Evolutionary conservation across 2,329 filamentous ascomycete genomes (phyloP), one percentile per base, ranked within the genome.

Genomic region (Penicillium janthinellum): DNA sequence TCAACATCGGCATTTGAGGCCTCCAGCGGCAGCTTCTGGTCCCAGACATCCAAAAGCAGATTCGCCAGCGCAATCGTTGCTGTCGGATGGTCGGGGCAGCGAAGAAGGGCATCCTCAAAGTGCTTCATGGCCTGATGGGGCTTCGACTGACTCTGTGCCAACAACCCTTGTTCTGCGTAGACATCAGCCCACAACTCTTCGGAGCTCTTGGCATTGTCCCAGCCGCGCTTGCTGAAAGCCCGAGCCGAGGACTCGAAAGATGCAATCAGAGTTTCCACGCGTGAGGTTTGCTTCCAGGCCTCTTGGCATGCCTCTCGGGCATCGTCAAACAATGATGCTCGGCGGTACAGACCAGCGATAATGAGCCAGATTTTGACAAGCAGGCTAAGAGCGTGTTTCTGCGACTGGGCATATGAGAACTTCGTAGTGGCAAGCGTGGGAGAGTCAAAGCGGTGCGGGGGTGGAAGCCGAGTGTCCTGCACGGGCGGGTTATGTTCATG

Each of bases 281-380:
- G 80, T 64, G 89, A 83, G 1, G 92, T 88, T 38, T 96, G 83
- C 71, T 90, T 90, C 60, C 87, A 83, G 1, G 94, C 95, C 79
- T 98, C 95, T 11, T 87, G 83, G 31, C 93, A 86, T 6, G 94
- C 92, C 54, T 88, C 90, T 67, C 86, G 86, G 12, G 90, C 88
- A 73, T 98, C 94, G 20, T 93, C 89, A 57, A 87, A 86, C 79
- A 96, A 87, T 8, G 85, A 85, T 7, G 94, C 91, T 55, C 92
- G 86, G 31, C 92, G 86, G 72, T 98, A 99, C 64, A 98, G 88
- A 0, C 90, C 90, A 2, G 92, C 90, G 62, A 97, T 92, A 72
- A 95, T 89, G 8, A 97, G 82, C 95, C 95, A 99, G 35, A 97
- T 88, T 65, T 89, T 89, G 20, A 92, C 81, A 15, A 99, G 76